A percentile compares a stretch with the other conserved stretches of the same genome.
Evolutionary conservation across 2,329 filamentous ascomycete species (phyloP).

Genomic region (Coniochaeta sp.): DNA sequence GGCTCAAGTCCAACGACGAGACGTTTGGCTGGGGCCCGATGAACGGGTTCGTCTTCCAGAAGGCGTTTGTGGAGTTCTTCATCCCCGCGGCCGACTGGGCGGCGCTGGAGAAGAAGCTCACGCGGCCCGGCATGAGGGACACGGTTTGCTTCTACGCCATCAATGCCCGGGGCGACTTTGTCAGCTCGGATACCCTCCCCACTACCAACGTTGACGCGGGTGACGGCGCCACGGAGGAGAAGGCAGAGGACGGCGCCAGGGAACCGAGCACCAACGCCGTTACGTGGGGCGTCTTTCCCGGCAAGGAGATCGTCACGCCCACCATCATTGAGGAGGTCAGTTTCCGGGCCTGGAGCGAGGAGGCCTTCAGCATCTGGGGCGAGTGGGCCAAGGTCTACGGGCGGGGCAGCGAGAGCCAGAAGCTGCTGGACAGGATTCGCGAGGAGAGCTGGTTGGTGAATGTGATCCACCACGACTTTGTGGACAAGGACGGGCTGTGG

Average conservation of each 20-base stretch:
- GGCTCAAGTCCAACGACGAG: conserved; percentile 65
- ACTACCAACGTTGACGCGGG: conserved; percentile 20
- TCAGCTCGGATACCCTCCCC: conserved; percentile 52
- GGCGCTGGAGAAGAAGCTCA: conserved; percentile 56
- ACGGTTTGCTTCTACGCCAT: conserved; percentile 82
- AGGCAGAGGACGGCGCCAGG: conserved; percentile 14
- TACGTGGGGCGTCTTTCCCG: conserved; percentile 92
- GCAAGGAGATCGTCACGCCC: conserved; percentile 92
- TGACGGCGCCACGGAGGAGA: conserved; percentile 14
- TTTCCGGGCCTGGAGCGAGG: conserved; percentile 89
- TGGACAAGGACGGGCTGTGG: conserved; percentile 68
- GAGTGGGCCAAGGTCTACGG: conserved; percentile 91
- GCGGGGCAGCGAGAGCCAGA: conserved; percentile 62
- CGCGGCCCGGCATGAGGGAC: conserved; percentile 49
- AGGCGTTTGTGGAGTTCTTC: conserved; percentile 97
- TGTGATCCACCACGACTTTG: conserved; percentile 74
- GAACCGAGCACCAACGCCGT: conserved; percentile 75
- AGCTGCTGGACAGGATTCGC: conserved; percentile 60
- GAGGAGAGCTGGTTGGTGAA: conserved; percentile 84
- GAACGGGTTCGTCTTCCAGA: conserved; percentile 95
- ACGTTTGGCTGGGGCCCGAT: conserved; percentile 91
- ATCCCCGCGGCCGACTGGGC: conserved; percentile 67
- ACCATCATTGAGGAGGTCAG: conserved; percentile 96
- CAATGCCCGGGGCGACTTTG: conserved; percentile 71
- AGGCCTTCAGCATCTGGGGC: conserved; percentile 90